Percentiles rank a stretch among this genome's conserved stretches.
These are phyloP conservation scores for Mucor plumbeus DNA, from an alignment of 371 early-diverging fungal genomes.

Conservation along the genomic window DNA sequence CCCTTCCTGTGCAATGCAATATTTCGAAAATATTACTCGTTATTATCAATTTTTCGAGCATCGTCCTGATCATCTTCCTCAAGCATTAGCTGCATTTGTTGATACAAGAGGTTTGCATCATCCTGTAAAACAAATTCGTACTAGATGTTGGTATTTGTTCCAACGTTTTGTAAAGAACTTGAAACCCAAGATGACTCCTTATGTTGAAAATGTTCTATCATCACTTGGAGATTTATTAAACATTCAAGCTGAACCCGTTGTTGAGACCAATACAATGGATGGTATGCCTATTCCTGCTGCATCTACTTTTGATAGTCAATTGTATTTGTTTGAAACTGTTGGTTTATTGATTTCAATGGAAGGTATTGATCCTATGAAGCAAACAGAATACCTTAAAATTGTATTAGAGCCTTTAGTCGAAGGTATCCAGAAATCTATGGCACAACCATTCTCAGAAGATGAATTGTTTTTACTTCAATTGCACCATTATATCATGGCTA, in stretches of 20 bases:
- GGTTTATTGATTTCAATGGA: constrained; percentile 87
- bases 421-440: constrained; percentile 65
- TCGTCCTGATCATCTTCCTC: constrained; percentile 71
- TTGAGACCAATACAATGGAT: constrained; percentile 47
- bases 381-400: constrained; percentile 77
- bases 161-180: constrained; percentile 84
- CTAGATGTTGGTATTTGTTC: constrained; percentile 90
- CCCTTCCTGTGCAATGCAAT: constrained; percentile 74
- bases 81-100: constrained; percentile 77
- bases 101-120: constrained; percentile 84
- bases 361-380: constrained; percentile 67
- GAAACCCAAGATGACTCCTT: constrained; percentile 64
- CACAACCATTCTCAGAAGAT: constrained; percentile 64
- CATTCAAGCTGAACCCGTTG: constrained; percentile 70
- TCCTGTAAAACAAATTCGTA: constrained; percentile 69
- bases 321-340: constrained; percentile 91
- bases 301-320: constrained; percentile 80
- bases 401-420: constrained; percentile 82
- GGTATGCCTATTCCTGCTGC: constrained; percentile 59
- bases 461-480: constrained; percentile 74
- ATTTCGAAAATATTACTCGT: constrained; percentile 79
- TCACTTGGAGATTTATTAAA: constrained; percentile 76
- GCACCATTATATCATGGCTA: constrained; percentile 85
- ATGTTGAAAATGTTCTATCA: constrained; percentile 69
- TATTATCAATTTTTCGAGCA: constrained; percentile 79